Percentiles rank a stretch among this genome's conserved stretches.
Evolutionary conservation across 1,139 yeast genomes (phyloP).

Genomic region (Hyphopichia burtonii): DNA sequence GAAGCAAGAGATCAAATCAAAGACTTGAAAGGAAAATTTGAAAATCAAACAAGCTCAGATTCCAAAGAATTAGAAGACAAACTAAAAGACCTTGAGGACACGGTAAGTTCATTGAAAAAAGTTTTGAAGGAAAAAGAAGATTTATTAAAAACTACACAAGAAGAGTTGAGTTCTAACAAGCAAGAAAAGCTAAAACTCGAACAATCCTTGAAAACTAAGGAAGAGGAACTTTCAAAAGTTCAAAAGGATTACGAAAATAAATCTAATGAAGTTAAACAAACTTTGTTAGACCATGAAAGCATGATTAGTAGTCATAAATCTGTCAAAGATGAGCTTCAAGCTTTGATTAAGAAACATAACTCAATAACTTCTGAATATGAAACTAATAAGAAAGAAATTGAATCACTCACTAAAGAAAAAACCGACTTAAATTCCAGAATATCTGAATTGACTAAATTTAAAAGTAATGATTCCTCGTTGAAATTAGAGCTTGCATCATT

Average conservation of each 20-base stretch:
- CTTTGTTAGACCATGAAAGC: slow-evolving; percentile 7
- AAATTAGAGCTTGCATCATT: slow-evolving; percentile 43
- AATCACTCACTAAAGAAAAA: slow-evolving; percentile 22
- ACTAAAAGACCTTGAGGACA: not conserved
- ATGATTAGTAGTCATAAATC: slow-evolving; percentile 3
- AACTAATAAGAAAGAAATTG: slow-evolving; percentile 19
- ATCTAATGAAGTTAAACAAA: slow-evolving; percentile 7
- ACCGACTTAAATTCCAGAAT: slow-evolving; percentile 27
- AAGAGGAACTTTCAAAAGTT: slow-evolving; percentile 4
- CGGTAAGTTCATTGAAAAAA: slow-evolving; percentile 7
- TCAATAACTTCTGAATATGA: slow-evolving; percentile 9
- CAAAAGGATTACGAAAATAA: slow-evolving; percentile 8
- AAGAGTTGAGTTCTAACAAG: not conserved
- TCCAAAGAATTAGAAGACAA: not conserved
- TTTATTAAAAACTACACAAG: slow-evolving; percentile 8
- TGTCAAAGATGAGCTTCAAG: slow-evolving; percentile 8
- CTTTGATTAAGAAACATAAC: slow-evolving; percentile 9
- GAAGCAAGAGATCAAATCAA: slow-evolving; percentile 45
- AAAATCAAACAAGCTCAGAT: not conserved
- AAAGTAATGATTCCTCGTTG: slow-evolving; percentile 39
- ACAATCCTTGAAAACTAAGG: slow-evolving; percentile 4
- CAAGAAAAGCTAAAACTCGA: slow-evolving; percentile 3
- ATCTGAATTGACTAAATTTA: slow-evolving; percentile 29
- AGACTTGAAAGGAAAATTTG: slow-evolving; percentile 12
- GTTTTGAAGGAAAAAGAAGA: slow-evolving; percentile 14